These are phyloP conservation scores for Aspergillus fijiensis DNA, from an alignment of 2,329 filamentous ascomycete species.

Conservation along the genomic window DNA sequence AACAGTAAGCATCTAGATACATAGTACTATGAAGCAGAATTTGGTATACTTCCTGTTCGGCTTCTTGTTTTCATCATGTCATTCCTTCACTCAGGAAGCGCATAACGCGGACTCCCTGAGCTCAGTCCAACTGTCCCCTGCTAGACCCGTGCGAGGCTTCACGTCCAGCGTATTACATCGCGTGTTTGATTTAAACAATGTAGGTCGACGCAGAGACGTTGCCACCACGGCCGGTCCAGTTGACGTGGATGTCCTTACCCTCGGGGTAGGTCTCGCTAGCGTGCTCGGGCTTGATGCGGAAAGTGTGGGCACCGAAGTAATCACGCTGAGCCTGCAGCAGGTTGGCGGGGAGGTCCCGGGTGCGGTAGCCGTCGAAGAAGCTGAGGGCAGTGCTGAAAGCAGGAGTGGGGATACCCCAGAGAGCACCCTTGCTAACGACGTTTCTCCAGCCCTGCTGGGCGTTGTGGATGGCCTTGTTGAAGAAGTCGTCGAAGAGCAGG, in stretches of 20 bases:
- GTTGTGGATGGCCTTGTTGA: constrained; percentile 98
- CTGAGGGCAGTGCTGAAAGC: constrained; percentile 95
- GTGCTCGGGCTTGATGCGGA: constrained; percentile 78
- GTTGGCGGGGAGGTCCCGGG: constrained; percentile 96
- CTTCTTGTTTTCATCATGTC: constrained; percentile 22
- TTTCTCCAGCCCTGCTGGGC: constrained; percentile 92
- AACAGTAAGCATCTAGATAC: constrained; percentile 24
- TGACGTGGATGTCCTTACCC: constrained; percentile 92
- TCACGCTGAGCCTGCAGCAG: constrained; percentile 98
- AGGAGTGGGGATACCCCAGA: constrained; percentile 93
- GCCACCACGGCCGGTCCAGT: constrained; percentile 98
- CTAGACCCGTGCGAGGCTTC: constrained; percentile 18
- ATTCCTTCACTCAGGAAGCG: constrained; percentile 20
- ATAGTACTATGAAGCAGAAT: constrained; percentile 12
- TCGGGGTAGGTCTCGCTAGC: constrained; percentile 77
- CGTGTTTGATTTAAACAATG: constrained; percentile 68
- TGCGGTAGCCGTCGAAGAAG: constrained; percentile 99
- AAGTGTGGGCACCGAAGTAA: constrained; percentile 96
- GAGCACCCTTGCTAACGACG: constrained; percentile 84
- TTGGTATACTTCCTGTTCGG: constrained; percentile 8
- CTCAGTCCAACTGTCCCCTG: constrained; percentile 14
- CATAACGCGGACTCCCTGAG: constrained; percentile 11
- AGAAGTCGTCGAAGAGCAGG: constrained; percentile 98
- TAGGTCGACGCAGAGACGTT: constrained; percentile 97
- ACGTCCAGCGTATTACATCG: constrained; percentile 30